A percentile compares a stretch with the other conserved stretches of the same genome.
phyloP scores from a whole-genome alignment of 352 stramenopile species.

The Globisporangium yorkense region DNA sequence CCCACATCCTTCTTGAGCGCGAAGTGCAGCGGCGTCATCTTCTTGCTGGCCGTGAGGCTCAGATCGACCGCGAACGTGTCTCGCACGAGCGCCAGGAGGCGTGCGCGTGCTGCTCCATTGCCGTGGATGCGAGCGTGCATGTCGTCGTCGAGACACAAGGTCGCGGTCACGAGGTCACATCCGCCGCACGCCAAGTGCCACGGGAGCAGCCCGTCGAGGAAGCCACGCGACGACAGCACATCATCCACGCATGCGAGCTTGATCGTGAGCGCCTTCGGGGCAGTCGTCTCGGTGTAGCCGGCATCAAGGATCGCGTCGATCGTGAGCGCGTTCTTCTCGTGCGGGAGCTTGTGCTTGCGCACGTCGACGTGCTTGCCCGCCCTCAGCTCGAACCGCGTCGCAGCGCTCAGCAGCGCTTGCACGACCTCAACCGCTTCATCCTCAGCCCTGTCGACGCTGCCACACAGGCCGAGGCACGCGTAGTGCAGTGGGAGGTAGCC shows the following conservation, averaged over 20 bases:
- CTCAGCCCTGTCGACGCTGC: constrained; percentile 9
- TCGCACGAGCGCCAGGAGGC: constrained; percentile 34
- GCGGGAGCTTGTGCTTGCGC: constrained; percentile 49
- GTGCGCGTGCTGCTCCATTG: constrained; percentile 33
- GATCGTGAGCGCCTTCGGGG: constrained; percentile 28
- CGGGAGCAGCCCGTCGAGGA: constrained; percentile 32
- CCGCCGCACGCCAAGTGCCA: constrained; percentile 66
- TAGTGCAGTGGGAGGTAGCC: constrained; percentile 67
- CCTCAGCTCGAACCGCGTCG: constrained; percentile 18
- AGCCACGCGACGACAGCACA: constrained; percentile 24
- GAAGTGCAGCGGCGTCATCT: constrained; percentile 40
- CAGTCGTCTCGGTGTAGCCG: constrained; percentile 27
- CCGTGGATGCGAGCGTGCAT: constrained; percentile 29
- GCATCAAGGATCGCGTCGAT: constrained; percentile 52
- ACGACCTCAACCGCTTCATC: constrained; percentile 19
- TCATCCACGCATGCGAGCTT: constrained; percentile 27
- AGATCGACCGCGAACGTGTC: constrained; percentile 32
- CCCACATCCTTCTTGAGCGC: constrained; percentile 42
- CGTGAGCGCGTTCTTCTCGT: constrained; percentile 43
- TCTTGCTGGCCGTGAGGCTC: constrained; percentile 17
- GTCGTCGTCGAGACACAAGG: constrained; percentile 40
- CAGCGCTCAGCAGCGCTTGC: constrained; percentile 23
- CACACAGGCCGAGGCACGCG: constrained; percentile 54
- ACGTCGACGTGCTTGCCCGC: constrained; percentile 32
- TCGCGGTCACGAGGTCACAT: constrained; percentile 25